Percentiles rank a stretch among this genome's conserved stretches.
phyloP scores from a whole-genome alignment of 306 rosid species.

The Nissolia schottii region DNA sequence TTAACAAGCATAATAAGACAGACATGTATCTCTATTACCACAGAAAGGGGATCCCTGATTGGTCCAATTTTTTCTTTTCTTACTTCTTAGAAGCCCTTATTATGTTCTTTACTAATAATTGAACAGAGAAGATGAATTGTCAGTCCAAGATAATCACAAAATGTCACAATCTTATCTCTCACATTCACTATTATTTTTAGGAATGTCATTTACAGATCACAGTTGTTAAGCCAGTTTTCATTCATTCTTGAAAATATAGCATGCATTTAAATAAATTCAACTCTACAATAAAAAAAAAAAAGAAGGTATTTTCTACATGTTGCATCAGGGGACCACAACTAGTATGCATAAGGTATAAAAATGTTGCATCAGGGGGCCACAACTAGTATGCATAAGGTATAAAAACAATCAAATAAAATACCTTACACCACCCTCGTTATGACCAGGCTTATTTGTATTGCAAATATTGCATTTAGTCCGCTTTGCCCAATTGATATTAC shows the following conservation, averaged over 20 bases:
- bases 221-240: not conserved
- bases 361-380: not conserved
- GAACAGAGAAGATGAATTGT: not conserved
- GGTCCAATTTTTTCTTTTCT: not conserved
- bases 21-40: not conserved
- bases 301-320: not conserved
- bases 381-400: not conserved
- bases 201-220: not conserved
- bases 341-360: conserved; percentile 11
- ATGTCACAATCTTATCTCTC: not conserved
- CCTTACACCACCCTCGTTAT: conserved; percentile 97
- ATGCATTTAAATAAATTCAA: not conserved
- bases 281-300: not conserved
- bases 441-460: conserved; percentile 97
- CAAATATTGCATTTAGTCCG: conserved; percentile 93
- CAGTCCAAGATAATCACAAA: not conserved
- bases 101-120: not conserved
- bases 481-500: conserved; percentile 98
- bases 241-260: not conserved
- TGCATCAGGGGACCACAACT: not conserved
- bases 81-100: not conserved
- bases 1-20: not conserved
- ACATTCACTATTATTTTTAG: not conserved
- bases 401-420: conserved; percentile 31
- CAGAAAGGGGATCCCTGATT: not conserved